phyloP scores from a whole-genome alignment of 305 asterid genomes.

The Fraxinus nigra region DNA sequence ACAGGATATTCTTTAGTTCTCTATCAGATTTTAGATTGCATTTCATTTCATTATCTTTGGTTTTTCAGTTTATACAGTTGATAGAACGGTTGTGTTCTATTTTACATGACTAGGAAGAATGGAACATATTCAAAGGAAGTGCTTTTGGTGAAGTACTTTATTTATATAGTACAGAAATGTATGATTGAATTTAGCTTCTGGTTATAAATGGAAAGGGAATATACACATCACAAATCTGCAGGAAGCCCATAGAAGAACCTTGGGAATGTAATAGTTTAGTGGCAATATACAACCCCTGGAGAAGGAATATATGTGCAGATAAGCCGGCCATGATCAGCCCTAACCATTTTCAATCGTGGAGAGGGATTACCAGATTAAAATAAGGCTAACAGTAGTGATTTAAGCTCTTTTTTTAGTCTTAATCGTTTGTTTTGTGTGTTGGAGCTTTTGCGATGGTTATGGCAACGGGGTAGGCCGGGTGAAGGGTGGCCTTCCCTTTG shows the following conservation, averaged over 20 bases:
- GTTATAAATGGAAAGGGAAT: background rate
- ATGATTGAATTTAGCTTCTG: background rate
- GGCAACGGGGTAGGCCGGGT: background rate
- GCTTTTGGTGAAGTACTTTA: background rate
- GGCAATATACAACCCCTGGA: background rate
- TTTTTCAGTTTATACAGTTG: slow-evolving; percentile 11
- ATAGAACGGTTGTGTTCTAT: slow-evolving; percentile 8
- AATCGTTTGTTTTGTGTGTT: background rate
- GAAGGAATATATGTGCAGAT: background rate
- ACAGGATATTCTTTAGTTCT: background rate
- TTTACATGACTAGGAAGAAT: slow-evolving; percentile 8
- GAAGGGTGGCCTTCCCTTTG: background rate
- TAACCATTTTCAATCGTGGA: background rate
- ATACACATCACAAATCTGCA: background rate
- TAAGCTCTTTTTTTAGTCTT: background rate
- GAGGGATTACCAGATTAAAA: background rate
- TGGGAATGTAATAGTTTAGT: background rate
- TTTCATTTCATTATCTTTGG: slow-evolving; percentile 4
- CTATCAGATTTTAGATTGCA: background rate
- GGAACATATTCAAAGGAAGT: background rate
- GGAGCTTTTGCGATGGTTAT: background rate
- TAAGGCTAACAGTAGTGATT: background rate
- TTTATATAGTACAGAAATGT: background rate
- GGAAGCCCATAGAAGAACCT: background rate
- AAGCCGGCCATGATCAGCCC: background rate